A percentile compares a stretch with the other conserved stretches of the same genome.
phyloP scores from a whole-genome alignment of 768 basidiomycete genomes.

The Collybiopsis confluens region DNA sequence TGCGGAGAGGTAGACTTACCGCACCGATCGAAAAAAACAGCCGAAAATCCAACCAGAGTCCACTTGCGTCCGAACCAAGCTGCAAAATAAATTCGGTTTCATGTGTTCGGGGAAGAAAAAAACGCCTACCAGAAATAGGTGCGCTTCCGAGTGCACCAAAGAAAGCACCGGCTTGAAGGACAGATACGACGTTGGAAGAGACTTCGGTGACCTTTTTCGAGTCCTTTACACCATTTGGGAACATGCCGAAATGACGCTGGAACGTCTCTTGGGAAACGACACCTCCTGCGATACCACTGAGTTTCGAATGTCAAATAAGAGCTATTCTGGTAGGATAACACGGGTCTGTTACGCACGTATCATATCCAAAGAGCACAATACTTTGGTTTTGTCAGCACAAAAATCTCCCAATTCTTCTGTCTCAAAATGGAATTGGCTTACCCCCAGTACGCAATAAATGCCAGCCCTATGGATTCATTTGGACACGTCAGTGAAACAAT shows the following conservation, averaged over 20 bases:
- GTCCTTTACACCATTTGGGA: slow-evolving; percentile 38
- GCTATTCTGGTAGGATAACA: too few species aligned
- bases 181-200: slow-evolving; percentile 83
- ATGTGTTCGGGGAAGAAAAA: too few species aligned
- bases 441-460: slow-evolving; percentile 51
- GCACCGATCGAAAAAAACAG: slow-evolving; percentile 72
- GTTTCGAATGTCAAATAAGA: not conserved
- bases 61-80: slow-evolving; percentile 62
- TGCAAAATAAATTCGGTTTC: slow-evolving; percentile 17
- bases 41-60: slow-evolving; percentile 56
- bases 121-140: slow-evolving; percentile 55
- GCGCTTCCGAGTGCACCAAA: slow-evolving; percentile 79
- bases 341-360: slow-evolving; percentile 37
- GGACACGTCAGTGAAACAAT: not conserved
- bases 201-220: slow-evolving; percentile 40
- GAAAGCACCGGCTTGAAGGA: slow-evolving; percentile 84
- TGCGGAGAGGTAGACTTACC: slow-evolving; percentile 31
- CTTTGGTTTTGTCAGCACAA: too few species aligned
- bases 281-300: slow-evolving; percentile 35
- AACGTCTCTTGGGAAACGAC: slow-evolving; percentile 66
- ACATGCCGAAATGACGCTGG: slow-evolving; percentile 52
- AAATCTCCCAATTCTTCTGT: too few species aligned
- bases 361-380: slow-evolving; percentile 56
- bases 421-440: not conserved
- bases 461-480: slow-evolving; percentile 39